Evolutionary conservation across 2,329 filamentous ascomycete genomes (phyloP).

Genomic region (Fusarium xylarioides): DNA sequence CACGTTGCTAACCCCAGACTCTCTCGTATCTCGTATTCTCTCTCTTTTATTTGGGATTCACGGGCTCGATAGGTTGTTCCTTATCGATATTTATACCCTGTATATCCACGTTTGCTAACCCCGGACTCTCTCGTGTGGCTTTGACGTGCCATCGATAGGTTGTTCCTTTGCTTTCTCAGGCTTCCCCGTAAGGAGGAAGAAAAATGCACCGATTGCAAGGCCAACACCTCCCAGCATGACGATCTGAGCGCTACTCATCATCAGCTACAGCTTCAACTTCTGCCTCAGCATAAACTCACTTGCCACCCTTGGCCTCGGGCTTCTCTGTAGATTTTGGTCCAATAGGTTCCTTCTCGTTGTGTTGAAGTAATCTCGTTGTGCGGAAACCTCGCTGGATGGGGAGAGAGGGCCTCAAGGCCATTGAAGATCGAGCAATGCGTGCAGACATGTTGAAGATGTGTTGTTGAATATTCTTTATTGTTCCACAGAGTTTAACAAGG

Average conservation of each 20-base stretch:
- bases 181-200: slow-evolving; percentile 23
- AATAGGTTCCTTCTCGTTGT: slow-evolving; percentile 2
- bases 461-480: background rate
- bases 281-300: background rate
- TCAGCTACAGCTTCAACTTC: background rate
- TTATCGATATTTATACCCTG: background rate
- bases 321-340: background rate
- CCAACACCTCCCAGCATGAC: slow-evolving; percentile 20
- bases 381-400: slow-evolving; percentile 11
- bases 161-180: slow-evolving; percentile 22
- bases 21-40: background rate
- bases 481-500: background rate
- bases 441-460: slow-evolving; percentile 21
- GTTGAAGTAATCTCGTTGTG: background rate
- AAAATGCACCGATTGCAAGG: slow-evolving; percentile 21
- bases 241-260: slow-evolving; percentile 6
- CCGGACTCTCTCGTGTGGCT: background rate
- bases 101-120: background rate
- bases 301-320: background rate
- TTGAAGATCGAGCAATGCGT: slow-evolving; percentile 25
- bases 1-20: background rate
- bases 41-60: background rate
- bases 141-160: background rate
- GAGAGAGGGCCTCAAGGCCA: slow-evolving; percentile 14
- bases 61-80: background rate